A percentile compares a stretch with the other conserved stretches of the same genome.
phyloP scores from a whole-genome alignment of 257 asterid genomes.

The Jaltomata sinuosa region DNA sequence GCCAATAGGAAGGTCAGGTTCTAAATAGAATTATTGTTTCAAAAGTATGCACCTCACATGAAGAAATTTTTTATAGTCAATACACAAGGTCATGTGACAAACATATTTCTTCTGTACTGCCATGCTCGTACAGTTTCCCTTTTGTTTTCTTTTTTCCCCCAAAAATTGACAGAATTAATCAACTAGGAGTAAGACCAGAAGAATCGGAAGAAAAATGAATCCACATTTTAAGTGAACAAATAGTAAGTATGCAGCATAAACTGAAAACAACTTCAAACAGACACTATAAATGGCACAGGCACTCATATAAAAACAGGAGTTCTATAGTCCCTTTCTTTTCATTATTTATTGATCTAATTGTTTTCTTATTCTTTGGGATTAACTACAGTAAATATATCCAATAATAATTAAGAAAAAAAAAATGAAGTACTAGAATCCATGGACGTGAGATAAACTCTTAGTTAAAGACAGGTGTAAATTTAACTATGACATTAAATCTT shows the following conservation, averaged over 20 bases:
- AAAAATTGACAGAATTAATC: neutral
- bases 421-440: neutral
- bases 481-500: neutral
- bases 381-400: neutral
- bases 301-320: neutral
- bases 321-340: neutral
- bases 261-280: neutral
- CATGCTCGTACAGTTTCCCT: neutral
- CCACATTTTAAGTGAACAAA: neutral
- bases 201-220: neutral
- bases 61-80: neutral
- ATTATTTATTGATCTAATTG: neutral
- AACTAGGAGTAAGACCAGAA: neutral
- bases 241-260: neutral
- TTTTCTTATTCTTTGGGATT: neutral
- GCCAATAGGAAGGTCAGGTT: neutral
- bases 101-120: neutral
- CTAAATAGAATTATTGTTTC: neutral
- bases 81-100: neutral
- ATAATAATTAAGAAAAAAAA: neutral
- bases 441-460: neutral
- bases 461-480: neutral
- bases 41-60: neutral
- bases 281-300: neutral
- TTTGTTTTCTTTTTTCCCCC: neutral